phyloP scores from a whole-genome alignment of 2,329 filamentous ascomycete genomes.

The Arthrobotrys iridis region DNA sequence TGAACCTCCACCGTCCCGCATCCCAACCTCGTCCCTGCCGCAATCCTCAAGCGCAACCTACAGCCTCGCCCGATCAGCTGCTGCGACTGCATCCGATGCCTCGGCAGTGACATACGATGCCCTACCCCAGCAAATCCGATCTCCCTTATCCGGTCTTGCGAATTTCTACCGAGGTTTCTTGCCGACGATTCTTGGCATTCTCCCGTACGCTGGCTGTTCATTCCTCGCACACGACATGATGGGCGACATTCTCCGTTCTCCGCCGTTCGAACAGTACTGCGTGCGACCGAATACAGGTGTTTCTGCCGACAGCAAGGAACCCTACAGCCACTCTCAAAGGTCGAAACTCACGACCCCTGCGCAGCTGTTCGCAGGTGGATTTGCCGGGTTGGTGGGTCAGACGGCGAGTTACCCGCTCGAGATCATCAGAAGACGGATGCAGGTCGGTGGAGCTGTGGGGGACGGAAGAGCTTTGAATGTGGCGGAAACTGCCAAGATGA shows the following conservation, averaged over 20 bases:
- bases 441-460: conserved; percentile 92
- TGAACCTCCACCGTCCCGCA: conserved; percentile 68
- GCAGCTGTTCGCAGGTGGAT: conserved; percentile 82
- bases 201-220: conserved; percentile 94
- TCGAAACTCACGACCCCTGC: conserved; percentile 83
- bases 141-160: conserved; percentile 72
- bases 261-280: conserved; percentile 75
- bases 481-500: conserved; percentile 77
- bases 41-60: conserved; percentile 59
- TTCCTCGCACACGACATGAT: conserved; percentile 94
- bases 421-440: conserved; percentile 91
- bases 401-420: conserved; percentile 93
- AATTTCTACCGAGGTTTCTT: conserved; percentile 98
- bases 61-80: conserved; percentile 32
- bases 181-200: conserved; percentile 90
- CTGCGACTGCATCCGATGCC: conserved; percentile 60
- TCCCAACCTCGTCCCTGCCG: conserved; percentile 60
- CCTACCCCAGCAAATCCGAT: conserved; percentile 62
- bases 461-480: conserved; percentile 84
- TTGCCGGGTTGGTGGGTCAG: conserved; percentile 89
- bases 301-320: conserved; percentile 60
- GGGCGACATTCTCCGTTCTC: conserved; percentile 81
- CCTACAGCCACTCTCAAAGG: conserved; percentile 66
- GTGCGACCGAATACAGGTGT: conserved; percentile 71
- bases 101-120: conserved; percentile 63